A percentile compares a stretch with the other conserved stretches of the same genome.
phyloP scores from a whole-genome alignment of 2,329 filamentous ascomycete species.

The Grosmannia huntii region DNA sequence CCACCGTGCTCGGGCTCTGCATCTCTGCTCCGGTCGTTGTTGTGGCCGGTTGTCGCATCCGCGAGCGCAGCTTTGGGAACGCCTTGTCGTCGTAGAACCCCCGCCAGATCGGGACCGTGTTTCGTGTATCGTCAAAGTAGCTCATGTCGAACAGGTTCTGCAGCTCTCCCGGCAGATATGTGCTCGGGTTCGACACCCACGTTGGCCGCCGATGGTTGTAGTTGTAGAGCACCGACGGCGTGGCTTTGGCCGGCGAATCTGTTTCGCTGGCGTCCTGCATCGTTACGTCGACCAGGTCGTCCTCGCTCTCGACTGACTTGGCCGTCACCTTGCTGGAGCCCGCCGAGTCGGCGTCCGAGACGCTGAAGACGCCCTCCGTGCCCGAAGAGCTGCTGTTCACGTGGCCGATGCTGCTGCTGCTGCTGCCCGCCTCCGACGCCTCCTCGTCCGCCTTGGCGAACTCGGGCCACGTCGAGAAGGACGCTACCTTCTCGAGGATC shows the following conservation, averaged over 20 bases:
- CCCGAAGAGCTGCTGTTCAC: not conserved
- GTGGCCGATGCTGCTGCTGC: not conserved
- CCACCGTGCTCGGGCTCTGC: constrained; percentile 28
- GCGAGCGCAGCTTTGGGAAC: constrained; percentile 39
- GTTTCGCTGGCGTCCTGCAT: constrained; percentile 53
- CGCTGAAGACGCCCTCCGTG: constrained; percentile 1
- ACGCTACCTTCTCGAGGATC: constrained; percentile 61
- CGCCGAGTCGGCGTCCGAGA: constrained; percentile 54
- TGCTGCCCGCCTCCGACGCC: not conserved
- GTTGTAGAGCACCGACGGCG: constrained; percentile 23
- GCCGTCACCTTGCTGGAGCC: constrained; percentile 57
- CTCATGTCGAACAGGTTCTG: constrained; percentile 68
- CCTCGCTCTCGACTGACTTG: constrained; percentile 73
- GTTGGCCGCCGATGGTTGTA: constrained; percentile 38
- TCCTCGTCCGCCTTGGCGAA: constrained; percentile 44
- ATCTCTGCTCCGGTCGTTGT: constrained; percentile 30
- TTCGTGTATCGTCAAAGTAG: constrained; percentile 45
- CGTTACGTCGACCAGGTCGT: constrained; percentile 80
- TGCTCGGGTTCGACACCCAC: constrained; percentile 35
- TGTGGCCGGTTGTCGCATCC: constrained; percentile 26
- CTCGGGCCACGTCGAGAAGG: constrained; percentile 59
- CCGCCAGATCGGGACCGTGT: constrained; percentile 59
- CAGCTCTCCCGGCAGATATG: constrained; percentile 48
- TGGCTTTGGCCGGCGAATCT: constrained; percentile 10
- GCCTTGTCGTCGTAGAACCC: constrained; percentile 43